Base-by-base conservation (phyloP, 1,139 yeast genomes). In the Geotrichum fermentans region DNA sequence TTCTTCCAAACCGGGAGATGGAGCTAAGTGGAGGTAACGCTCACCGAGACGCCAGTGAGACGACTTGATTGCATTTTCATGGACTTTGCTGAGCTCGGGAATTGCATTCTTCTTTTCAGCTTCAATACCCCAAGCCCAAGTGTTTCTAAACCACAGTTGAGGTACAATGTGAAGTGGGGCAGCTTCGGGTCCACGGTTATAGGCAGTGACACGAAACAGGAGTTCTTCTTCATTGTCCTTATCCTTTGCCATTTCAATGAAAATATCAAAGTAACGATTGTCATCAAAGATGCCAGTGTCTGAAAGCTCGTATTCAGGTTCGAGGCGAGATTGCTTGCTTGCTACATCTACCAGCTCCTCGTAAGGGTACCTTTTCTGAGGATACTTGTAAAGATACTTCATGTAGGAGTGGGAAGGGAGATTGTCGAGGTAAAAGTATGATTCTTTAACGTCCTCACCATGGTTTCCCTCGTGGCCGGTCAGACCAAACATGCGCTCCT, bases 391-490 rank as follows among this genome's bases (percentile, higher is more conserved):
- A 55, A 88, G 73, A 59, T 84, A 88, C 71, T 90, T 89, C 88
- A 88, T 86, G 71, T 89, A 90, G 34, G 95, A 82, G 67, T 90
- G 97, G 10, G 96, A 78, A 4, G 97, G 97, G 3, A 95, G 84
- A 66, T 88, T 89, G 68, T 90, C 97, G 55, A 90, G 74, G 59
- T 87, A 85, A 63, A 79, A 84, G 66, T 87, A 90, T 11, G 87
- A 76, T 66, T 87, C 89, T 69, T 87, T 87, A 55, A 87, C 96
- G 65, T 90, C 97, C 63, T 90, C 97, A 50, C 97, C 97, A 65
- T 90, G 97, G 65, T 90, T 90, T 4, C 95, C 95, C 64, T 89
- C 94, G 18, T 89, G 89, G 45, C 95, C 95, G 29, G 97, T 89
- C 42, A 90, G 75, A 2, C 97, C 97, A 66, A 81, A 90, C 56